Evolutionary conservation across 2,329 filamentous ascomycete species (phyloP).

Genomic region (Bipolaris sorokiniana): DNA sequence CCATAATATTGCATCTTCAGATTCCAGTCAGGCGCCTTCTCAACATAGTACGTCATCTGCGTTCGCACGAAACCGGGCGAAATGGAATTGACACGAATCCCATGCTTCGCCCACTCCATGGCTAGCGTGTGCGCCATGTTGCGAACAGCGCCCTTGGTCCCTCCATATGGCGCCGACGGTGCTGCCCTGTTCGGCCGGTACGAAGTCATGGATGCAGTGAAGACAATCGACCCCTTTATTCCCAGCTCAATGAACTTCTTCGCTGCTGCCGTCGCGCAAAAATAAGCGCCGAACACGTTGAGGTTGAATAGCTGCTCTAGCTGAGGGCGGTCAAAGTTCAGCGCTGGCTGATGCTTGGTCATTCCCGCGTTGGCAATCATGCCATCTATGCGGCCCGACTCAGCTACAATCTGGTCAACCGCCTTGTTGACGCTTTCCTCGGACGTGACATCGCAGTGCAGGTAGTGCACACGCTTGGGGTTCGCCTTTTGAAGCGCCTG

Average conservation of each 20-base stretch:
- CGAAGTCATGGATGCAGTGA: constrained; percentile 58
- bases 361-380: constrained; percentile 61
- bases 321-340: constrained; percentile 59
- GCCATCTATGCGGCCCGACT: constrained; percentile 57
- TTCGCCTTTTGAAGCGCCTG: constrained; percentile 50
- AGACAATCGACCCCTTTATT: constrained; percentile 57
- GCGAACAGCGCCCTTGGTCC: constrained; percentile 52
- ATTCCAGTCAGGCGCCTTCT: constrained; percentile 58
- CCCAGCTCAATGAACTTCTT: constrained; percentile 54
- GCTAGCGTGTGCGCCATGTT: constrained; percentile 65
- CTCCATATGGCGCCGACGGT: constrained; percentile 57
- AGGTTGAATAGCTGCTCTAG: constrained; percentile 57
- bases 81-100: constrained; percentile 83
- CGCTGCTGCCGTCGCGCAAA: constrained; percentile 55
- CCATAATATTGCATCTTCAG: constrained; percentile 62
- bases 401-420: constrained; percentile 56
- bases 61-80: constrained; percentile 89
- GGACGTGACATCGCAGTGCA: constrained; percentile 58
- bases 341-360: constrained; percentile 60
- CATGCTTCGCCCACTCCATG: constrained; percentile 82
- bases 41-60: constrained; percentile 59
- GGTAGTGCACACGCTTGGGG: constrained; percentile 53
- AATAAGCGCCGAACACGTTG: constrained; percentile 57
- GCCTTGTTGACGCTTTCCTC: constrained; percentile 55
- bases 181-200: constrained; percentile 59